Base-by-base conservation (phyloP, 23 red algal species). In the Pyropia yezoensis region DNA sequence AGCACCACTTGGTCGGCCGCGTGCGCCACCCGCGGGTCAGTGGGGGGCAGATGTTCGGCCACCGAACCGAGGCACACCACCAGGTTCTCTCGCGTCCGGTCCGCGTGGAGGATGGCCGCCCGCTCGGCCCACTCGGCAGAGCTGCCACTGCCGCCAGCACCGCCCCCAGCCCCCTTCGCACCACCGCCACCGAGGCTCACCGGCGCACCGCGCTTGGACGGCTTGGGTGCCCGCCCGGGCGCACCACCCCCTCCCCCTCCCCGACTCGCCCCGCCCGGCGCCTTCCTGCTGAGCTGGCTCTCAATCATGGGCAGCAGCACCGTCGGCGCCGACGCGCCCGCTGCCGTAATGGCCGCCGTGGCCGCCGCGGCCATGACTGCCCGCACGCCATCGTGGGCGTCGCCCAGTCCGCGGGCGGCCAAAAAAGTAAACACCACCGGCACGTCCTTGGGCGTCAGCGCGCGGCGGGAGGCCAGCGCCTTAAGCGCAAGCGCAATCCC, bases 271-370 rank as follows among this genome's bases (percentile, higher is more conserved):
- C 39, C 12, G 3, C 14, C 64, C 28, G 60, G 20, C 28, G 18
- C 52, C 21, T 16, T 47, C 2, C 33, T 18, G 27, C 76, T 76
- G 6, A 95, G 67, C 51, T 83, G 90, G 32, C 62, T 77, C 71
- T 95, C 90, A 52, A 95, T 83, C 77, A 95, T 75, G 1, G 80
- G 74, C 9, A 95, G 57, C 47, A 95, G 74, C 5, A 78, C 29
- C 32, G 56, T 23, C 26, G 83, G 77, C 17, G 74, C 73, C 12
- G 52, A 49, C 9, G 52, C 51, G 21, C 80, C 82, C 22, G 76
- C 76, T 12, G 80, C 77, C 7, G 49, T 22, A 54, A 88, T 79
- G 56, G 80, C 69, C 19, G 81, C 75, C 49, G 71, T 72, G 22
- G 90, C 80, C 27, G 80, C 76, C n/a, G 62, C 71, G 27, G 71